Conservation (phyloP, 768 basidiomycete species). For the Clitopilus hobsonii region DNA sequence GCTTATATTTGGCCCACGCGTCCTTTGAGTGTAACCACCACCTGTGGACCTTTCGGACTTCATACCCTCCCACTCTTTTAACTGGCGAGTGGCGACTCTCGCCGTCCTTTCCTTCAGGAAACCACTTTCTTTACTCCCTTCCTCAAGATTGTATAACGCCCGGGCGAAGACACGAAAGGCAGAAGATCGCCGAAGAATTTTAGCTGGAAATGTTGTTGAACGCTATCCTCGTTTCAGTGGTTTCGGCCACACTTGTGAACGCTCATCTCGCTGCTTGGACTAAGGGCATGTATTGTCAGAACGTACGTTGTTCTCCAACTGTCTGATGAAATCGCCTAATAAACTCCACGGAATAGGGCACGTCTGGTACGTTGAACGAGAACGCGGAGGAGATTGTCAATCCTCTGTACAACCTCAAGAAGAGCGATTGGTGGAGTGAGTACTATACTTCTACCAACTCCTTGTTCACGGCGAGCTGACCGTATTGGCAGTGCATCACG, state of each 20-base stretch:
- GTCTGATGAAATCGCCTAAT: background rate
- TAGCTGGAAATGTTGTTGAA: background rate
- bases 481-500: slow-evolving; percentile 27
- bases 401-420: slow-evolving; percentile 37
- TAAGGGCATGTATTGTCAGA: slow-evolving; percentile 41
- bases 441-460: slow-evolving; percentile 7
- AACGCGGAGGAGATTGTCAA: slow-evolving; percentile 35
- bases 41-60: background rate
- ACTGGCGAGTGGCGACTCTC: background rate
- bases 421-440: slow-evolving; percentile 44
- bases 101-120: background rate
- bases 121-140: background rate
- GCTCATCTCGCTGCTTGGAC: slow-evolving; percentile 40
- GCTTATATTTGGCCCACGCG: background rate
- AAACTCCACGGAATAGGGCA: slow-evolving; percentile 19
- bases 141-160: background rate
- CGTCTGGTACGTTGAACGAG: slow-evolving; percentile 20
- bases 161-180: background rate
- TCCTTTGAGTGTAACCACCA: background rate
- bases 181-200: background rate
- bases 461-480: background rate
- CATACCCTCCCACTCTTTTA: background rate
- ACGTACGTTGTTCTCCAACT: slow-evolving; percentile 24
- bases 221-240: background rate
- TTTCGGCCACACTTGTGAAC: slow-evolving; percentile 11